Percentiles rank a stretch among this genome's conserved stretches.
Evolutionary conservation across 2,329 filamentous ascomycete species (phyloP).

Genomic region (Fusarium equiseti): DNA sequence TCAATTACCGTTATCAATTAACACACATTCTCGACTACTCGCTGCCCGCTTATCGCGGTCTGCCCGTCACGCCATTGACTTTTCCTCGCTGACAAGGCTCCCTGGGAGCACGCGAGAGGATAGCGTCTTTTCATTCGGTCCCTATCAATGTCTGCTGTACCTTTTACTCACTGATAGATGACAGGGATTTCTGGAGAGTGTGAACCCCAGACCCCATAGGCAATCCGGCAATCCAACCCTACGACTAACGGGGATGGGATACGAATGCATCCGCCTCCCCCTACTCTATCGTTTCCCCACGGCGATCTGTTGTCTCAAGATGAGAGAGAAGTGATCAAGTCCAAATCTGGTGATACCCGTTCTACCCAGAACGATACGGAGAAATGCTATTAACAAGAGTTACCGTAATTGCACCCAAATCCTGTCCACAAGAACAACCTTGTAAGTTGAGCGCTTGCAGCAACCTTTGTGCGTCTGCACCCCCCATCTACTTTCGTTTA

Average conservation of each 20-base stretch:
- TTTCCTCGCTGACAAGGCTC: constrained; percentile 11
- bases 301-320: constrained; percentile 24
- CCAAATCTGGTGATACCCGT: background rate
- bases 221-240: constrained; percentile 8
- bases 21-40: background rate
- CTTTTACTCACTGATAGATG: constrained; percentile 5
- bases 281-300: constrained; percentile 1
- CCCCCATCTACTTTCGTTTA: constrained; percentile 22
- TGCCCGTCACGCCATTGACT: constrained; percentile 18
- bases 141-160: constrained; percentile 5
- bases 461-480: constrained; percentile 36
- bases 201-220: constrained; percentile 28
- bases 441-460: constrained; percentile 35
- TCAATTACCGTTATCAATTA: constrained; percentile 19
- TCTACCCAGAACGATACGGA: background rate
- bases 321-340: constrained; percentile 3
- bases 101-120: constrained; percentile 20
- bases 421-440: constrained; percentile 8
- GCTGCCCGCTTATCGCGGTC: constrained; percentile 10
- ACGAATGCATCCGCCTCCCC: constrained; percentile 24
- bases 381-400: background rate
- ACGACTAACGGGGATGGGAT: constrained; percentile 24
- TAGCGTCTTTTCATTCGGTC: constrained; percentile 19
- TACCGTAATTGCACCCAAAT: constrained; percentile 10
- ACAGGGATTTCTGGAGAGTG: constrained; percentile 18